Conservation (phyloP, 345 rosid species). For the Dimocarpus longan region DNA sequence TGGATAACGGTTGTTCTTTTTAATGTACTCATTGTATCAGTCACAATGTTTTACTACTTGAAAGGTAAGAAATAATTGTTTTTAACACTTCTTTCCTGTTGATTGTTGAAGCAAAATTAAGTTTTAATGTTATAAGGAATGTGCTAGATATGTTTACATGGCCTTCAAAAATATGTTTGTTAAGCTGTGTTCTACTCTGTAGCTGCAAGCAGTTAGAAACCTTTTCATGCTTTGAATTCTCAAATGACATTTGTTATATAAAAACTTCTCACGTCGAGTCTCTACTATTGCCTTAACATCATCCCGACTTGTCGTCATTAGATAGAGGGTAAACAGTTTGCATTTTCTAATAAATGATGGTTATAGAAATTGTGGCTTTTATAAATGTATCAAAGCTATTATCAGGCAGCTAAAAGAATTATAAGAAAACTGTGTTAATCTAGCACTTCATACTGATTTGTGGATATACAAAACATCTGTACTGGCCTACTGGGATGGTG, state of each 20-base stretch:
- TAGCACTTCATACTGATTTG: neutral
- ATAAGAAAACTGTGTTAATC: neutral
- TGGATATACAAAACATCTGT: neutral
- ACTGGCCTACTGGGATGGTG: neutral
- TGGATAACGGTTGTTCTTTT: constrained; percentile 92
- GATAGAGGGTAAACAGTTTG: neutral
- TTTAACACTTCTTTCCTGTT: neutral
- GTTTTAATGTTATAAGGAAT: neutral
- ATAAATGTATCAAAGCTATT: neutral
- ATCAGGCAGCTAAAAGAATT: neutral
- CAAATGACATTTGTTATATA: neutral
- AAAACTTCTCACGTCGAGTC: constrained; percentile 1
- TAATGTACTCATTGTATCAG: constrained; percentile 75
- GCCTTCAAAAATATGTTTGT: neutral
- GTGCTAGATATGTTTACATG: neutral
- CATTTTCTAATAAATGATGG: neutral
- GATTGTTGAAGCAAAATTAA: neutral
- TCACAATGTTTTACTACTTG: constrained; percentile 80
- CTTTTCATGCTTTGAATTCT: constrained; percentile 1
- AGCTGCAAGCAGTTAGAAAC: neutral
- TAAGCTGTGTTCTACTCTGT: neutral
- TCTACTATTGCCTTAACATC: neutral
- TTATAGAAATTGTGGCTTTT: neutral
- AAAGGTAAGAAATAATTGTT: constrained; percentile 57
- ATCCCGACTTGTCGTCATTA: neutral